Evolutionary conservation across 495 filamentous ascomycete genomes (phyloP).

Genomic region (Tetracladium setigerum): DNA sequence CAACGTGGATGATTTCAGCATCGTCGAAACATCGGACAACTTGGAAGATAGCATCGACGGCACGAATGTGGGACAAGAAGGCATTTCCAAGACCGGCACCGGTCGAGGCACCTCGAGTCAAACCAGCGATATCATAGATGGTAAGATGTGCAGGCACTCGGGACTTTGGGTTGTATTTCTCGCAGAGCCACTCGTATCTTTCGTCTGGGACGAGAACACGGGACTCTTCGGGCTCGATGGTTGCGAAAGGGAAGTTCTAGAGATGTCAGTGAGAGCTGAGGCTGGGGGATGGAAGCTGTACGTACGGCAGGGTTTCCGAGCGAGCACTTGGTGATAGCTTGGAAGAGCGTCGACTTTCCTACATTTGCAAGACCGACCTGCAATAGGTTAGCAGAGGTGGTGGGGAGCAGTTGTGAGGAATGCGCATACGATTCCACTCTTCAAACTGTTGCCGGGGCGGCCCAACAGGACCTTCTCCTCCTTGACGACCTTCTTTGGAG

Average conservation of each 20-base stretch:
- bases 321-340: conserved; percentile 96
- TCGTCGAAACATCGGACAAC: conserved; percentile 99
- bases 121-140: conserved; percentile 97
- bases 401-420: conserved; percentile 7
- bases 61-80: conserved; percentile 97
- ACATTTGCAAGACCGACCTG: conserved; percentile 99
- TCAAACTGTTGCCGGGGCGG: conserved; percentile 95
- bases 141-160: conserved; percentile 93
- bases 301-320: conserved; percentile 93
- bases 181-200: conserved; percentile 89
- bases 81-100: conserved; percentile 96
- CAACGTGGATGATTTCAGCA: conserved; percentile 98
- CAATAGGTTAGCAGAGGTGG: conserved; percentile 13
- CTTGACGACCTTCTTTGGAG: conserved; percentile 64
- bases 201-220: conserved; percentile 96
- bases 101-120: conserved; percentile 93
- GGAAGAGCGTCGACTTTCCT: conserved; percentile 98
- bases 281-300: conserved; percentile 11
- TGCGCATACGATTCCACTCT: conserved; percentile 95
- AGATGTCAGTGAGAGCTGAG: conserved; percentile 1
- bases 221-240: conserved; percentile 97
- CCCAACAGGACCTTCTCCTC: conserved; percentile 82
- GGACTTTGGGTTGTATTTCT: conserved; percentile 97
- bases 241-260: conserved; percentile 97
- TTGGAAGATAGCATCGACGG: conserved; percentile 99